Evolutionary conservation across 78 protist genomes (phyloP).

Genomic region (Speleostelium caveatum): DNA sequence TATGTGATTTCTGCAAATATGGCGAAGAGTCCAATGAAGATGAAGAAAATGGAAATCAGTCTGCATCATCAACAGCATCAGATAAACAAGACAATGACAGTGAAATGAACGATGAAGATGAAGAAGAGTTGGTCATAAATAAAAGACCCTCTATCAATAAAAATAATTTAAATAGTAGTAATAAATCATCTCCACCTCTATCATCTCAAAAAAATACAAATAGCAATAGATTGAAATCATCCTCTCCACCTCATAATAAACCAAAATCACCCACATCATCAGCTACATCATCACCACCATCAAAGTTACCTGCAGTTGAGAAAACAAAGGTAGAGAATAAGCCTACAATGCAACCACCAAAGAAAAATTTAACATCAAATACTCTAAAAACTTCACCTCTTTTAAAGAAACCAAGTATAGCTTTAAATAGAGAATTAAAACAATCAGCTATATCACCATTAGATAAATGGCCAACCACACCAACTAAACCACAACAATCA

Average conservation of each 20-base stretch:
- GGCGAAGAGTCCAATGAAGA: constrained; percentile 31
- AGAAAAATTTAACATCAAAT: no score
- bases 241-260: not conserved
- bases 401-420: no score
- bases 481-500: not conserved
- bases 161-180: not conserved
- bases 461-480: not conserved
- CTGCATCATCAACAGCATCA: not conserved
- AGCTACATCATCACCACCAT: not conserved
- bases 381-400: no score
- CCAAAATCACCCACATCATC: not conserved
- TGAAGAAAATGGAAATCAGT: constrained; percentile 47
- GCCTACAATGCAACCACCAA: no score
- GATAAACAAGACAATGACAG: not conserved
- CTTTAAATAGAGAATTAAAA: not conserved
- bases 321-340: no score
- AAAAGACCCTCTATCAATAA: not conserved
- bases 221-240: not conserved
- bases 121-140: no score
- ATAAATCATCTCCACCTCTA: not conserved
- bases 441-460: not conserved
- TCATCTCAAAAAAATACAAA: not conserved
- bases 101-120: not conserved
- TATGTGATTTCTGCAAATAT: constrained; percentile 57
- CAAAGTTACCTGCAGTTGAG: no score